phyloP scores from a whole-genome alignment of 2,329 filamentous ascomycete genomes.

The Ustilaginoidea virens region DNA sequence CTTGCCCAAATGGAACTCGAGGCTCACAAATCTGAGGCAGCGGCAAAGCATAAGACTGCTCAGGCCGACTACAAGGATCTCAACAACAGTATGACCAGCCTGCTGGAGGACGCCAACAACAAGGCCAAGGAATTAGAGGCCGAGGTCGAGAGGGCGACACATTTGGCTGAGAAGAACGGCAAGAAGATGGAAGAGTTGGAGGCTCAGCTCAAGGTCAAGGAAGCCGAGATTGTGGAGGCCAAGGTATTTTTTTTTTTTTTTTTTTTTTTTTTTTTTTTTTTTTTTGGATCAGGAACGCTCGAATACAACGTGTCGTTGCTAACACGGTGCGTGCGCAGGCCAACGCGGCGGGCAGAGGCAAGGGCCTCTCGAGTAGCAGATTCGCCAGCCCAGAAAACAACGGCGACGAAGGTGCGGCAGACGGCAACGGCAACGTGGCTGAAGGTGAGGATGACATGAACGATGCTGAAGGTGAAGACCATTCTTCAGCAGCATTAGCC shows the following conservation, averaged over 20 bases:
- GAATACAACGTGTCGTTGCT: background rate
- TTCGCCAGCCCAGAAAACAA: slow-evolving; percentile 31
- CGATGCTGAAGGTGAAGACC: slow-evolving; percentile 40
- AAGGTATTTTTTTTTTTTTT: slow-evolving; percentile 34
- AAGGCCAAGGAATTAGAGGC: slow-evolving; percentile 36
- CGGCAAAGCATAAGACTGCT: slow-evolving; percentile 37
- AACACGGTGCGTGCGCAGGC: slow-evolving; percentile 18
- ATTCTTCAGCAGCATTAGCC: slow-evolving; percentile 50
- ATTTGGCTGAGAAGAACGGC: slow-evolving; percentile 30
- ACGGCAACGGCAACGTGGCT: slow-evolving; percentile 22
- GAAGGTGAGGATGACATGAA: slow-evolving; percentile 45
- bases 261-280: no score
- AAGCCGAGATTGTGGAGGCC: slow-evolving; percentile 46
- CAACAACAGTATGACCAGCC: slow-evolving; percentile 44
- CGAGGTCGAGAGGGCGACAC: slow-evolving; percentile 29
- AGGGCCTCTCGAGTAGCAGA: slow-evolving; percentile 38
- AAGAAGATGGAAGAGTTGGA: slow-evolving; percentile 33
- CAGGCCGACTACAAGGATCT: slow-evolving; percentile 47
- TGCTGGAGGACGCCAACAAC: slow-evolving; percentile 42
- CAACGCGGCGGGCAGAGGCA: slow-evolving; percentile 27
- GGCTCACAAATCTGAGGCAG: slow-evolving; percentile 32
- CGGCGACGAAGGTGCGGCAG: slow-evolving; percentile 18
- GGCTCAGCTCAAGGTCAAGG: slow-evolving; percentile 45
- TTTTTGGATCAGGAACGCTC: no score
- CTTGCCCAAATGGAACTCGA: slow-evolving; percentile 37